phyloP scores from a whole-genome alignment of 192 early-diverging fungal species.

The Coemansia sp. region DNA sequence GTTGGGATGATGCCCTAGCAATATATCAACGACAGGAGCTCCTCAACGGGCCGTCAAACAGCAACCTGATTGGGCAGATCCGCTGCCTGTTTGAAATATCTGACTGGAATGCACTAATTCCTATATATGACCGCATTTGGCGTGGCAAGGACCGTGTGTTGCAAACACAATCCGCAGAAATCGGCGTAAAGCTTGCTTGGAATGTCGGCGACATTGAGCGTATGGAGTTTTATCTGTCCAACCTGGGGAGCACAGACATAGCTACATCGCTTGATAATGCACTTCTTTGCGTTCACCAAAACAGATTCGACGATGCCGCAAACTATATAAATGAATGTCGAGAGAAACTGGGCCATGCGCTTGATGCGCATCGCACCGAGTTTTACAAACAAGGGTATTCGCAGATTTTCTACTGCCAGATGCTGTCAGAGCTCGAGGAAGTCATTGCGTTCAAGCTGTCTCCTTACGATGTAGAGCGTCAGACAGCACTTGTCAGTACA shows the following conservation, averaged over 20 bases:
- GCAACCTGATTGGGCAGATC: constrained; percentile 79
- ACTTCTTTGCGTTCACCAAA: constrained; percentile 79
- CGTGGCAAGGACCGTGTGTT: constrained; percentile 59
- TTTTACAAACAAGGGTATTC: constrained; percentile 89
- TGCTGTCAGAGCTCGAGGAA: constrained; percentile 96
- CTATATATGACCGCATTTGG: constrained; percentile 75
- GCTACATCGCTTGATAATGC: constrained; percentile 85
- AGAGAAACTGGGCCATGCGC: constrained; percentile 78
- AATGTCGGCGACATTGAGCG: constrained; percentile 80
- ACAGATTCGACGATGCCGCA: constrained; percentile 71
- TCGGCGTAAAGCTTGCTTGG: constrained; percentile 90
- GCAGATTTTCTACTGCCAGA: constrained; percentile 84
- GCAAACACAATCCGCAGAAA: constrained; percentile 73
- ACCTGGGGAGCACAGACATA: constrained; percentile 61
- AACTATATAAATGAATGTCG: constrained; percentile 78
- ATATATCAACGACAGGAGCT: constrained; percentile 75
- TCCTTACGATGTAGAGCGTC: constrained; percentile 71
- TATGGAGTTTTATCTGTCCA: constrained; percentile 87
- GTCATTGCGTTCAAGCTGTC: constrained; percentile 86
- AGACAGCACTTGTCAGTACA: constrained; percentile 71
- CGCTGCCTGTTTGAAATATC: constrained; percentile 87
- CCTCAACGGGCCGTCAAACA: constrained; percentile 9
- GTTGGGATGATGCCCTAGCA: constrained; percentile 88
- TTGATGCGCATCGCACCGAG: constrained; percentile 82
- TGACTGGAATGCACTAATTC: constrained; percentile 83